A percentile compares a stretch with the other conserved stretches of the same genome.
phyloP scores from a whole-genome alignment of 257 asterid genomes.

The Gentiana straminea region DNA sequence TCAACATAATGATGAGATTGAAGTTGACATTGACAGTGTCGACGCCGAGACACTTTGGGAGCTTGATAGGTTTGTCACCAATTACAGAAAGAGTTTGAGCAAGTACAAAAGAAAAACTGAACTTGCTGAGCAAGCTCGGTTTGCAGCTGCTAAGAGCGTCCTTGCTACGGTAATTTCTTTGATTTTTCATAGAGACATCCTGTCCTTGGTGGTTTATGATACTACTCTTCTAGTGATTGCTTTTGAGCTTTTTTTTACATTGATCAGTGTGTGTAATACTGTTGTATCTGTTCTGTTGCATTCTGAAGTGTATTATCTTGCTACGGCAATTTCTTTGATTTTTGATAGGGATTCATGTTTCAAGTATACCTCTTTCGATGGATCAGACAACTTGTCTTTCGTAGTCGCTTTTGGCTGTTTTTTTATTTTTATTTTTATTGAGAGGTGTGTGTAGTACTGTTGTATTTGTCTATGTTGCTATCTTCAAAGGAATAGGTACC shows the following conservation, averaged over 20 bases:
- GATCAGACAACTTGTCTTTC: too few relatives aligned
- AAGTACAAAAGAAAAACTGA: conserved; percentile 86
- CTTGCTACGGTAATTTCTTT: conserved; percentile 21
- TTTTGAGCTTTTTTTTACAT: too few relatives aligned
- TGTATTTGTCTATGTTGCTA: neutral
- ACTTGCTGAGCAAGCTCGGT: conserved; percentile 58
- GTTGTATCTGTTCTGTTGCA: neutral
- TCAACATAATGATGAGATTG: conserved; percentile 86
- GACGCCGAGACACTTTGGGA: conserved; percentile 98
- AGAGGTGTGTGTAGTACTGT: too few relatives aligned
- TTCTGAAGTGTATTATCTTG: neutral
- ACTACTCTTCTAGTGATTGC: too few relatives aligned
- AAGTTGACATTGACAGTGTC: conserved; percentile 88
- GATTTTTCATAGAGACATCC: neutral
- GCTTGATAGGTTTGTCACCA: conserved; percentile 92
- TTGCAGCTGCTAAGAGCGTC: conserved; percentile 36
- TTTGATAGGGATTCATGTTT: too few relatives aligned
- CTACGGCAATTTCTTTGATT: too few relatives aligned
- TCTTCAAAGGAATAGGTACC: too few relatives aligned
- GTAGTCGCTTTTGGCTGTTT: too few relatives aligned
- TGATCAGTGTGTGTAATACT: too few relatives aligned
- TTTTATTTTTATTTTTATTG: too few relatives aligned
- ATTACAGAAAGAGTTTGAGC: conserved; percentile 87
- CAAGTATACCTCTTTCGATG: too few relatives aligned
- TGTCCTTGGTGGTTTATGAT: too few relatives aligned